Base-by-base conservation (phyloP, 305 asterid species). In the Fraxinus ornus region DNA sequence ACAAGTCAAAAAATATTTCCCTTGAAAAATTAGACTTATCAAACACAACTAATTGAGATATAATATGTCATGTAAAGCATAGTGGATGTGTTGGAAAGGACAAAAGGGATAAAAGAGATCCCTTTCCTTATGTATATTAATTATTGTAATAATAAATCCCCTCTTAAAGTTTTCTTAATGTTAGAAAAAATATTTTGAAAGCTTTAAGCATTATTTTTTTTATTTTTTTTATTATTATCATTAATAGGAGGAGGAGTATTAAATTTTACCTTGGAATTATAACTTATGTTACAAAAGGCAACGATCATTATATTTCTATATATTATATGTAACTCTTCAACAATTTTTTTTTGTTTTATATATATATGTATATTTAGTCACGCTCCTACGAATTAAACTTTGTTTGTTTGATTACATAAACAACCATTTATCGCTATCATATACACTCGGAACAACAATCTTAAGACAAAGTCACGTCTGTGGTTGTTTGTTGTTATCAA, bases 81-180 rank as follows among this genome's bases (percentile, higher is more conserved):
- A 24, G 37, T 78, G 80, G 52, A 30, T 78, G 81, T 47, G 83
- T 87, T 47, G 78, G 81, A 84, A 84, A 84, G 76, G 84, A 36
- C 26, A 28, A 26, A 33, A 32, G 4, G 55, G 83, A 66, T 47
- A 82, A 52, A 52, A 47, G 30, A 49, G 52, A 52, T 15, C 39
- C 19, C 47, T 13, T 49, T 28, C 71, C 60, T 52, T 77, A 28
- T 35, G 37, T 74, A 26, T 35, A 32, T 35, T 35, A 8, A 28
- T 76, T 15, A 49, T 49, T 12, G 5, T 44, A 12, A 2, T 9
- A 12, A 44, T 12, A 44, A 2, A 44, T 44, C 52, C 52, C 4
- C 52, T 44, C 52, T 44, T 39, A 9, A 39, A 41, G 49, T 41
- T 15, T 41, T 41, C 15, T 12, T 44, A 10, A 10, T 12, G 55